These are phyloP conservation scores for Colletotrichum musae DNA, from an alignment of 2,329 filamentous ascomycete species.

Conservation along the genomic window DNA sequence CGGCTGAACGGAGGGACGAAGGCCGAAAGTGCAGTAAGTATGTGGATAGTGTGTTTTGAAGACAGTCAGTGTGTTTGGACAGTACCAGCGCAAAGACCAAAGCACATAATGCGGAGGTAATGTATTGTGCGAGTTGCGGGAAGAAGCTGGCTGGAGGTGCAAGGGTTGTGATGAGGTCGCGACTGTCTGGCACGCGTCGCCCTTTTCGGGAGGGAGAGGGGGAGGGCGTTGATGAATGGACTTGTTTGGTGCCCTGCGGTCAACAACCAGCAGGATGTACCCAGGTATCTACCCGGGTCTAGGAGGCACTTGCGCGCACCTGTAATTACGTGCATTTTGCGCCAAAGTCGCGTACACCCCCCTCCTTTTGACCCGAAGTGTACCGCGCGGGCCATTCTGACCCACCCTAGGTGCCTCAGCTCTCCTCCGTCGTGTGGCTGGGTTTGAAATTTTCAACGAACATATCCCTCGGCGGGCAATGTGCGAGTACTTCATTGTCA, in stretches of 20 bases:
- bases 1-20: background rate
- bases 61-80: background rate
- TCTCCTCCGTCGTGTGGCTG: too few species aligned
- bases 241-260: slow-evolving; percentile 3
- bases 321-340: slow-evolving; percentile 25
- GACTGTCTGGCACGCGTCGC: slow-evolving; percentile 39
- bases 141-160: slow-evolving; percentile 21
- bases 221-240: slow-evolving; percentile 33
- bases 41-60: background rate
- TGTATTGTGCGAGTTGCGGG: slow-evolving; percentile 24
- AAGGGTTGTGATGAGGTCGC: slow-evolving; percentile 38
- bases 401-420: background rate
- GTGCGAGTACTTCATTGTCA: too few species aligned
- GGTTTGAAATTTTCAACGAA: too few species aligned
- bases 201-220: slow-evolving; percentile 31
- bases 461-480: too few species aligned
- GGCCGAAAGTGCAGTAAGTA: background rate
- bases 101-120: too few species aligned
- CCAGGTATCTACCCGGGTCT: too few species aligned
- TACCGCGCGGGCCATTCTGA: background rate
- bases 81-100: background rate
- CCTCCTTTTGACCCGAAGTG: background rate
- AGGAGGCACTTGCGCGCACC: background rate
- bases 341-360: slow-evolving; percentile 14
- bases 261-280: background rate